Base-by-base conservation (phyloP, 2,329 filamentous ascomycete species). In the Aspergillus sclerotialis region DNA sequence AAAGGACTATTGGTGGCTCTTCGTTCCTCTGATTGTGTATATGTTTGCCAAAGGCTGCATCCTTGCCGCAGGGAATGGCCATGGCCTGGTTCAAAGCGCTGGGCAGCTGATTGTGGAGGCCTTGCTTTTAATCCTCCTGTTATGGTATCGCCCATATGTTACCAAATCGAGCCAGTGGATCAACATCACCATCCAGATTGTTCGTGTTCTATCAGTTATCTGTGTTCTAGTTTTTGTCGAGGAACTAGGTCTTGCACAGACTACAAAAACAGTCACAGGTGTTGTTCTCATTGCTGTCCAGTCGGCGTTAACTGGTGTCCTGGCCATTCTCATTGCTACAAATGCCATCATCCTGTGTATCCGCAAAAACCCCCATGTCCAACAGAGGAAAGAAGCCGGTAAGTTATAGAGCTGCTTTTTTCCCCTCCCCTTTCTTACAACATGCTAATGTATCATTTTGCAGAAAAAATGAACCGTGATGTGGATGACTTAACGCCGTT, bases 1-100 rank as follows among this genome's bases (percentile, higher is more conserved):
- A 68, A 87, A 84, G 63, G 78, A 81, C 49, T 94, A 90, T 69
- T 98, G 92, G 92, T 96, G 90, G 90, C 65, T 95, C 15, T 96
- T 98, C 56, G 74, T 96, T 10, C 92, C 92, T 0, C 71, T 76
- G 41, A 94, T 96, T 53, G 41, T 88, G 44, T 96, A 96, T 70
- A 84, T 89, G 70, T 88, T 95, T 55, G 81, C 79, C 56, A 92
- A 92, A 67, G 89, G 90, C 35, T 82, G 80, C 41, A 78, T 90
- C 38, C 80, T 96, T 45, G 90, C 90, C 10, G 84, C 78, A 18
- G 86, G 78, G 28, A 83, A 95, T 53, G 88, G 88, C 9, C 79
- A 94, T 55, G 92, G 89, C 31, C 75, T 94, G 60, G 65, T 75
- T 5, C 92, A 98, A 66, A 82, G 83, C 7, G 73, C 80, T 39